phyloP scores from a whole-genome alignment of 768 basidiomycete genomes.

The Antrodiella citrinella region DNA sequence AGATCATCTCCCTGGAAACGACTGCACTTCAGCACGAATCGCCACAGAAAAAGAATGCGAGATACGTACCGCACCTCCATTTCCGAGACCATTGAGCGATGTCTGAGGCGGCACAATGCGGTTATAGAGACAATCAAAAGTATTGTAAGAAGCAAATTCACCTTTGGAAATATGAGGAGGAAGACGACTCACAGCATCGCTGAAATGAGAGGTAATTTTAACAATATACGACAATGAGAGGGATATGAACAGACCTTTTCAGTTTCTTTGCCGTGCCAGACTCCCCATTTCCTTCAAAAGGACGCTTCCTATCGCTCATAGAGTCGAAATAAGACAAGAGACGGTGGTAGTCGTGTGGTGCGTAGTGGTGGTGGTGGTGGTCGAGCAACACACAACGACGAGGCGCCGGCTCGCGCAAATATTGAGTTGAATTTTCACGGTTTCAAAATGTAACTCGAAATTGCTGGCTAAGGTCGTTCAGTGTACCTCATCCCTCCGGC shows the following conservation, averaged over 20 bases:
- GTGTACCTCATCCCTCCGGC: too few species aligned
- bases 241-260: slow-evolving; percentile 47
- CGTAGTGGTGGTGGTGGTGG: not conserved
- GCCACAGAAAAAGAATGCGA: not conserved
- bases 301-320: slow-evolving; percentile 66
- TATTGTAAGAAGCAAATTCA: slow-evolving; percentile 53
- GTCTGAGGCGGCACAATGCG: slow-evolving; percentile 43
- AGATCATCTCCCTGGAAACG: slow-evolving; percentile 56
- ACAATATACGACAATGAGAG: slow-evolving; percentile 1
- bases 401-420: too few species aligned
- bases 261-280: slow-evolving; percentile 44
- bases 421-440: not conserved
- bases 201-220: slow-evolving; percentile 25
- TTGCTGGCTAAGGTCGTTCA: not conserved
- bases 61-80: slow-evolving; percentile 38
- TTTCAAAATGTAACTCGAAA: not conserved
- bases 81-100: slow-evolving; percentile 34
- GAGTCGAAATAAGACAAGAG: slow-evolving; percentile 1
- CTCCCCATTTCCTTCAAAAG: slow-evolving; percentile 48
- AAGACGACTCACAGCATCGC: slow-evolving; percentile 64
- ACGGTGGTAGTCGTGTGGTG: not conserved
- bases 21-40: slow-evolving; percentile 1
- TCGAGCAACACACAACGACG: not conserved
- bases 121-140: slow-evolving; percentile 65
- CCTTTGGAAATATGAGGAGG: slow-evolving; percentile 41